These are phyloP conservation scores for Neurospora sp. DNA, from an alignment of 495 filamentous ascomycete genomes.

Conservation along the genomic window DNA sequence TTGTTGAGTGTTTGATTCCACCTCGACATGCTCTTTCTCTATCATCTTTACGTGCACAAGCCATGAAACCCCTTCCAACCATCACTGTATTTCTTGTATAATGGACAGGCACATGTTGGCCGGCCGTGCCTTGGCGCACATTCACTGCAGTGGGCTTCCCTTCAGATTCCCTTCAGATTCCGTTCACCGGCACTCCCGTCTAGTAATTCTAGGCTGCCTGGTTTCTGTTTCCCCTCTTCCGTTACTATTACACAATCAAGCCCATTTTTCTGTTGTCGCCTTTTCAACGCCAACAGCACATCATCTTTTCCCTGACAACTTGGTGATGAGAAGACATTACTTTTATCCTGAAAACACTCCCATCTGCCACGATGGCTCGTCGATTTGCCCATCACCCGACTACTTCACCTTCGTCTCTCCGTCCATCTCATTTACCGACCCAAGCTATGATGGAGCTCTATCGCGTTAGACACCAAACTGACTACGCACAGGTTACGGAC, in stretches of 20 bases:
- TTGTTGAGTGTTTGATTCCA: constrained; percentile 6
- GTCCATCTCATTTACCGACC: neutral
- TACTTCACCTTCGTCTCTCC: neutral
- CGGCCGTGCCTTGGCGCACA: neutral
- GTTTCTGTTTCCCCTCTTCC: neutral
- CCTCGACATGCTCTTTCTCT: neutral
- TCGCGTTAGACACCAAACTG: neutral
- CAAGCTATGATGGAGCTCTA: neutral
- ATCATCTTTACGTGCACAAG: neutral
- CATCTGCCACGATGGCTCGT: neutral
- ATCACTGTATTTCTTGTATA: neutral
- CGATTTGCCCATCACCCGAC: neutral
- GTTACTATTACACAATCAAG: neutral
- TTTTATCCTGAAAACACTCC: neutral
- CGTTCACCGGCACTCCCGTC: neutral
- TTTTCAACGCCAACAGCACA: neutral
- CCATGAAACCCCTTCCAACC: neutral
- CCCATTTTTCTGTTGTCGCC: neutral
- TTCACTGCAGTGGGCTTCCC: neutral
- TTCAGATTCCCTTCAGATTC: neutral
- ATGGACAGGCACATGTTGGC: neutral
- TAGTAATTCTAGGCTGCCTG: neutral
- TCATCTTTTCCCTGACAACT: neutral
- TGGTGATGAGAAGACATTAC: neutral
- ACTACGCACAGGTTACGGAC: constrained; percentile 65